Percentiles rank a stretch among this genome's conserved stretches.
Evolutionary conservation across 2,329 filamentous ascomycete genomes (phyloP).

Genomic region (Trichoderma sp.): DNA sequence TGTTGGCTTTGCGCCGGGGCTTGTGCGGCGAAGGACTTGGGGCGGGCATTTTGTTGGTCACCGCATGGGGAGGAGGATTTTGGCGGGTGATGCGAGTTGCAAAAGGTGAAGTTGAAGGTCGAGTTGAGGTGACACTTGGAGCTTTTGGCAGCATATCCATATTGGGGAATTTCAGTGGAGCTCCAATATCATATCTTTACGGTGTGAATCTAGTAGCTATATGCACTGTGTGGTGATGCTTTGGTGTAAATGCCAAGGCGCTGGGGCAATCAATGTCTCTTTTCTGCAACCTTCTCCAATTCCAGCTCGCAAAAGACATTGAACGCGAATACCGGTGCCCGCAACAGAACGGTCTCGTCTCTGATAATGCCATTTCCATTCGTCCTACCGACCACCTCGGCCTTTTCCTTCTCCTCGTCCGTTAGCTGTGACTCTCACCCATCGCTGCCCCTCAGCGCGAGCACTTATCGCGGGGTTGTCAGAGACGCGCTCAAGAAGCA

Average conservation of each 20-base stretch:
- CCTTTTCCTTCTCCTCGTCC: conserved; percentile 75
- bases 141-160: conserved; percentile 6
- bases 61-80: conserved; percentile 21
- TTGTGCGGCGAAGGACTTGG: conserved; percentile 57
- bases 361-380: conserved; percentile 83
- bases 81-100: not conserved
- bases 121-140: conserved; percentile 16
- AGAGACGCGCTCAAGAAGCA: conserved; percentile 83
- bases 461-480: conserved; percentile 79
- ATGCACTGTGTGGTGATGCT: conserved; percentile 28
- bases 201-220: not conserved
- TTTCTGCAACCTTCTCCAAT: not conserved
- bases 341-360: too few species aligned
- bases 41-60: conserved; percentile 43
- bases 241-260: conserved; percentile 17
- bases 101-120: not conserved
- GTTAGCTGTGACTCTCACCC: conserved; percentile 82
- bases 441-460: conserved; percentile 78
- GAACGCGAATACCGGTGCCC: not conserved
- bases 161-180: conserved; percentile 25
- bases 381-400: conserved; percentile 82
- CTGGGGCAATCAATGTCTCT: not conserved
- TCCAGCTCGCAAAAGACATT: not conserved
- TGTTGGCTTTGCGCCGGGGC: conserved; percentile 57
- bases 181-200: not conserved